Percentiles rank a stretch among this genome's conserved stretches.
These are phyloP conservation scores for Tetrastigma voinierianum DNA, from an alignment of 164 flowering plant species.

Conservation along the genomic window DNA sequence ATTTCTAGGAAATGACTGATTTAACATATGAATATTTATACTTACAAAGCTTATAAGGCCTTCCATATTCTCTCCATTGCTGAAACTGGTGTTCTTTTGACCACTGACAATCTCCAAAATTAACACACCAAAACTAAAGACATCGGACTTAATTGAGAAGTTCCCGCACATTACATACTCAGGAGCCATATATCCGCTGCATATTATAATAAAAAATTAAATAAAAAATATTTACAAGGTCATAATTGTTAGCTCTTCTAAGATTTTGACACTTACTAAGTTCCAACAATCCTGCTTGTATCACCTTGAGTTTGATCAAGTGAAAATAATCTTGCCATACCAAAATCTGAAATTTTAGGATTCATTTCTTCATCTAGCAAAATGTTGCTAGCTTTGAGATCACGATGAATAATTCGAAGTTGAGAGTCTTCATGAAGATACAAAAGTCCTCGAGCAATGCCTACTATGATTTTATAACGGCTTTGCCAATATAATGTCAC, in stretches of 20 bases:
- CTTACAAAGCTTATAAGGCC: too few species aligned
- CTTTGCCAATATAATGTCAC: constrained; percentile 19
- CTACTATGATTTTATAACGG: constrained; percentile 36
- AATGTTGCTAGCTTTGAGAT: constrained; percentile 45
- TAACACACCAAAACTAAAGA: too few species aligned
- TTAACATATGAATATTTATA: too few species aligned
- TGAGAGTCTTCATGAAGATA: constrained; percentile 57
- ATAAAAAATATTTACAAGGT: background rate
- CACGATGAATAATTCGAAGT: constrained; percentile 45
- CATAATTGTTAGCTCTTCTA: too few species aligned
- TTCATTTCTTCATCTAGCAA: constrained; percentile 37
- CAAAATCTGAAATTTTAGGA: constrained; percentile 48
- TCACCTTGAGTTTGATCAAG: constrained; percentile 31
- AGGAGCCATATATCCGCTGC: too few species aligned
- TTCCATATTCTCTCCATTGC: too few species aligned
- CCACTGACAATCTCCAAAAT: too few species aligned
- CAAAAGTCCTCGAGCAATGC: constrained; percentile 46
- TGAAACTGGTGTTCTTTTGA: too few species aligned
- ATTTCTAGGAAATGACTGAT: too few species aligned
- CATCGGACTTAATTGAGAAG: too few species aligned
- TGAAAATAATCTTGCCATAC: constrained; percentile 40
- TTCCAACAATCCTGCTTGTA: constrained; percentile 36
- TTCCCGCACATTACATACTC: too few species aligned
- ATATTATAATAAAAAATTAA: background rate
- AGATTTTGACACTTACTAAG: constrained; percentile 33